Percentiles rank a stretch among this genome's conserved stretches.
phyloP scores from a whole-genome alignment of 352 stramenopile genomes.

The Pythium oligandrum region DNA sequence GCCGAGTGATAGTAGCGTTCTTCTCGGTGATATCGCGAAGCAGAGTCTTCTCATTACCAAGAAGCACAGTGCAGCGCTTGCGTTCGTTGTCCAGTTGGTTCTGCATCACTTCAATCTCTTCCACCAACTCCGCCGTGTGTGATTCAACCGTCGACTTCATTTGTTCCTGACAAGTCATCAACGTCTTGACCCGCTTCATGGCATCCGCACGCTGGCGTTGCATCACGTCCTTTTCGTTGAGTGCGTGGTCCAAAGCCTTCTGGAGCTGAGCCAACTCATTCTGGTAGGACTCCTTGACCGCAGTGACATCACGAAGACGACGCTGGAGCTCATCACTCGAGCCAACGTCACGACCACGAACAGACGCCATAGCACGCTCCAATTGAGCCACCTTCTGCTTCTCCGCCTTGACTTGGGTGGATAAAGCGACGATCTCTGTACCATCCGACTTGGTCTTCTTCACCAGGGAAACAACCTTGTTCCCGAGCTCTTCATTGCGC shows the following conservation, averaged over 20 bases:
- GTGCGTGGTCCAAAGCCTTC: conserved; percentile 29
- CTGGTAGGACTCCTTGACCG: conserved; percentile 52
- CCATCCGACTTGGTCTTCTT: conserved; percentile 59
- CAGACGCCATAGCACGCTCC: conserved; percentile 9
- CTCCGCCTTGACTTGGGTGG: conserved; percentile 60
- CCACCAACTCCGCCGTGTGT: conserved; percentile 55
- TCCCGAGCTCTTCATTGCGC: conserved; percentile 53
- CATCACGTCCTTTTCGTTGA: conserved; percentile 34
- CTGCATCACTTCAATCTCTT: conserved; percentile 67
- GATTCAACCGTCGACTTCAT: conserved; percentile 59
- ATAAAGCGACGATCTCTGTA: conserved; percentile 51
- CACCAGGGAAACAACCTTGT: conserved; percentile 51
- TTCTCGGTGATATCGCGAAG: conserved; percentile 67
- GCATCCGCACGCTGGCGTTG: conserved; percentile 58
- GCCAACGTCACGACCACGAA: conserved; percentile 15
- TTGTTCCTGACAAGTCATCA: conserved; percentile 58
- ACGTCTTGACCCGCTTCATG: conserved; percentile 42
- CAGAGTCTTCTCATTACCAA: conserved; percentile 66
- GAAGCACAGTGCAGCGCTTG: conserved; percentile 52
- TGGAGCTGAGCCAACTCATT: conserved; percentile 41
- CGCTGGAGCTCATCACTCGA: conserved; percentile 31
- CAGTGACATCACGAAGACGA: conserved; percentile 34
- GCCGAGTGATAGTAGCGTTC: conserved; percentile 42
- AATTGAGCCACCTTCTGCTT: conserved; percentile 47
- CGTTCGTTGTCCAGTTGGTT: conserved; percentile 61